Evolutionary conservation across 148 eudicot species (phyloP).

Genomic region (Pouteria glomerata): DNA sequence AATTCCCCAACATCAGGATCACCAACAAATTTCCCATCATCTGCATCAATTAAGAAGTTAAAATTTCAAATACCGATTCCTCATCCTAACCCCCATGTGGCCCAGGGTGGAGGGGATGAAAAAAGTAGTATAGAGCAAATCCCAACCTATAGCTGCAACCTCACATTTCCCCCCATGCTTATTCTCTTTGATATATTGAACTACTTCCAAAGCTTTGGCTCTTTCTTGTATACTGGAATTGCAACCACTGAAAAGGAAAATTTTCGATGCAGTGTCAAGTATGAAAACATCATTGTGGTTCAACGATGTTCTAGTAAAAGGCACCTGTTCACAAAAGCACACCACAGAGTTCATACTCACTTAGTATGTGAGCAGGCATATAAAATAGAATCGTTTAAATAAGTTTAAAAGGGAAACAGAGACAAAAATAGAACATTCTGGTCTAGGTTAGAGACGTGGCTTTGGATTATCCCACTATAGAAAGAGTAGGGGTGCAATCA

Average conservation of each 20-base stretch:
- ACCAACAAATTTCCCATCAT: conserved; percentile 75
- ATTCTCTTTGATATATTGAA: conserved; percentile 72
- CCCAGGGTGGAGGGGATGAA: background rate
- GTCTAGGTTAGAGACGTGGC: background rate
- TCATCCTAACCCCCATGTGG: background rate
- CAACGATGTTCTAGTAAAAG: conserved; percentile 66
- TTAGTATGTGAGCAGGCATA: conserved; percentile 5
- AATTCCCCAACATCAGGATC: conserved; percentile 80
- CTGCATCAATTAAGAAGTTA: conserved; percentile 26
- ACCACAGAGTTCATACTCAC: conserved; percentile 6
- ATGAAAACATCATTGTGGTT: conserved; percentile 72
- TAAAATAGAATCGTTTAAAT: background rate
- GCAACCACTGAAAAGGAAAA: conserved; percentile 71
- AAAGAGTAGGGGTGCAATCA: too few relatives aligned
- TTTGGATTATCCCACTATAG: background rate
- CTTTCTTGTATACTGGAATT: conserved; percentile 70
- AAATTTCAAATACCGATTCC: conserved; percentile 3
- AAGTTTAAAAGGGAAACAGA: background rate
- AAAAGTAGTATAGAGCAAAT: conserved; percentile 1
- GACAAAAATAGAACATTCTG: background rate
- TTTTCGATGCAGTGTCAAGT: conserved; percentile 65
- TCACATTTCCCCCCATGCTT: conserved; percentile 68
- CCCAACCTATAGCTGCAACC: conserved; percentile 57
- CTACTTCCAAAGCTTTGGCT: conserved; percentile 83
- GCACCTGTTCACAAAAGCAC: conserved; percentile 43